Percentiles rank a stretch among this genome's conserved stretches.
phyloP scores from a whole-genome alignment of 1,139 yeast genomes.

The Blastobotrys apis region DNA sequence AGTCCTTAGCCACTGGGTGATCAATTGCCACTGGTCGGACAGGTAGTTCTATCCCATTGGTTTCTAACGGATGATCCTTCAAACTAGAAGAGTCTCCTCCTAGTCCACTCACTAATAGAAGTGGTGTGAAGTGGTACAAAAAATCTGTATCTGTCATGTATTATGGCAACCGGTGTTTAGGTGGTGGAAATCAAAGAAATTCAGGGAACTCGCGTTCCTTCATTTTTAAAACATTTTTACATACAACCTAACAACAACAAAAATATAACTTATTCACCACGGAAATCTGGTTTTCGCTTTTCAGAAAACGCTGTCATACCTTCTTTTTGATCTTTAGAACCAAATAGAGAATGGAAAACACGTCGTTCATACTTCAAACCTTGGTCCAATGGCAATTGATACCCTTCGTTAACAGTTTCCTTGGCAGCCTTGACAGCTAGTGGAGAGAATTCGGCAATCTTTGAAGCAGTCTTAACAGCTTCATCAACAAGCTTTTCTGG shows the following conservation, averaged over 20 bases:
- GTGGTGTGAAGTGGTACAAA: conserved; percentile 28
- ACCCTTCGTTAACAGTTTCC: conserved; percentile 42
- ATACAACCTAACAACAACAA: background rate
- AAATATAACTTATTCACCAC: conserved; percentile 29
- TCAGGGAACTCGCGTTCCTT: no score
- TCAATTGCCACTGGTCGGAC: conserved; percentile 17
- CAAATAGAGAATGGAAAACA: conserved; percentile 44
- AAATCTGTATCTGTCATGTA: conserved; percentile 16
- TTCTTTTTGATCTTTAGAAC: conserved; percentile 45
- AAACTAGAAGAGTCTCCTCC: conserved; percentile 16
- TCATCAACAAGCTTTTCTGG: conserved; percentile 41
- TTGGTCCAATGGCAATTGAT: conserved; percentile 37
- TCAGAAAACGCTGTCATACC: conserved; percentile 50
- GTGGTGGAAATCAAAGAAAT: background rate
- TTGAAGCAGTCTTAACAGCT: conserved; percentile 44
- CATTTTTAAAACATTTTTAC: background rate
- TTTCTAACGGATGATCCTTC: conserved; percentile 21
- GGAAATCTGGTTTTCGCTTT: conserved; percentile 43
- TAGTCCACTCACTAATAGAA: conserved; percentile 29
- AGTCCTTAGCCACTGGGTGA: conserved; percentile 20
- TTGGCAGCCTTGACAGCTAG: conserved; percentile 46
- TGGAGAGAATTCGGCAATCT: conserved; percentile 41
- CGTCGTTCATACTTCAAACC: conserved; percentile 44
- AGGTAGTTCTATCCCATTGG: conserved; percentile 23
- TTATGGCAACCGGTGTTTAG: background rate